Evolutionary conservation across 805 yeast genomes (phyloP).

Genomic region (Wickerhamiella spandovensis): DNA sequence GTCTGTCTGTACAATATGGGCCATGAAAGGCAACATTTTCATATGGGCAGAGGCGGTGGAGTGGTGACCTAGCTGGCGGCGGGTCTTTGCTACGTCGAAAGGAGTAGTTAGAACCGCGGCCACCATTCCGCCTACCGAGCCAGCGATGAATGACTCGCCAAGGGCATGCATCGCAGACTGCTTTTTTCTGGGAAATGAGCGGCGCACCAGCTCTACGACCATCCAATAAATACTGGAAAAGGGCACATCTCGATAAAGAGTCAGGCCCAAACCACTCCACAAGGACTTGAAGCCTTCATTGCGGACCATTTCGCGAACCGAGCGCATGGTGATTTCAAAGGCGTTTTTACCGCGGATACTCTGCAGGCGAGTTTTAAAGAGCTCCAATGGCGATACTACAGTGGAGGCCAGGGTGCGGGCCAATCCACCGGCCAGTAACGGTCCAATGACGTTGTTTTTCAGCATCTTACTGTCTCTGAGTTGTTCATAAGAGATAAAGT

Average conservation of each 20-base stretch:
- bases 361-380: conserved; percentile 78
- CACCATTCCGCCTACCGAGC: conserved; percentile 68
- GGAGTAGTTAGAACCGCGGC: conserved; percentile 89
- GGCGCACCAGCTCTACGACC: conserved; percentile 44
- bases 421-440: conserved; percentile 70
- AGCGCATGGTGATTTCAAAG: conserved; percentile 29
- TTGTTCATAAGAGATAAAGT: conserved; percentile 86
- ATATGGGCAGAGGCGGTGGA: conserved; percentile 16
- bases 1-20: conserved; percentile 50
- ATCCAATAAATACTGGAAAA: conserved; percentile 94
- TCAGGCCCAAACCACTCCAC: conserved; percentile 75
- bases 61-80: conserved; percentile 56
- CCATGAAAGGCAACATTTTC: conserved; percentile 57
- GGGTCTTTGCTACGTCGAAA: conserved; percentile 92
- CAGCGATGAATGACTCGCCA: conserved; percentile 46
- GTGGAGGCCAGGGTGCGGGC: conserved; percentile 81
- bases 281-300: conserved; percentile 48
- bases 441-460: conserved; percentile 37
- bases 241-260: conserved; percentile 96
- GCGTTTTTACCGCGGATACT: conserved; percentile 42
- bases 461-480: conserved; percentile 64
- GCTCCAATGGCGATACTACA: conserved; percentile 73
- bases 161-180: conserved; percentile 18
- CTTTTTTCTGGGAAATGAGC: conserved; percentile 1
- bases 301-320: conserved; percentile 38